Evolutionary conservation across 495 filamentous ascomycete species (phyloP).

Genomic region (Aspergillus ostianus): DNA sequence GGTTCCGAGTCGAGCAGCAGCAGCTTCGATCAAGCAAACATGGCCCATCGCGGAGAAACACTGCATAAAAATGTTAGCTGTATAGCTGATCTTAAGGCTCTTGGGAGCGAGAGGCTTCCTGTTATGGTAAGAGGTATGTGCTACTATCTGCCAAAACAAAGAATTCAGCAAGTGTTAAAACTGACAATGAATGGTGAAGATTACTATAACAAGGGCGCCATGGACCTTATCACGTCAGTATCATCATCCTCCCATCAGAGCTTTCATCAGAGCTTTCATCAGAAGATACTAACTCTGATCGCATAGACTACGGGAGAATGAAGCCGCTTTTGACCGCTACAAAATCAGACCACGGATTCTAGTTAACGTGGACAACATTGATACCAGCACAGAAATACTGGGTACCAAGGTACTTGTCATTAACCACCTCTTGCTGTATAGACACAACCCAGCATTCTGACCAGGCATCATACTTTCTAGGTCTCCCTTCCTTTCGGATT

Average conservation of each 20-base stretch:
- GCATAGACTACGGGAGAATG: conserved; percentile 47
- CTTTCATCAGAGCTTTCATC: too few species aligned
- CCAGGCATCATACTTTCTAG: conserved; percentile 25
- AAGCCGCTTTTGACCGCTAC: conserved; percentile 52
- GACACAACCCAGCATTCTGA: not conserved
- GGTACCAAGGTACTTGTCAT: conserved; percentile 27
- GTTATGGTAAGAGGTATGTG: conserved; percentile 30
- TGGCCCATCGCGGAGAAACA: conserved; percentile 34
- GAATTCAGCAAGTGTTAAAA: not conserved
- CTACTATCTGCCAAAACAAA: not conserved
- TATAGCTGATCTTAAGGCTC: conserved; percentile 32
- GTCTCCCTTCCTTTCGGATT: conserved; percentile 80
- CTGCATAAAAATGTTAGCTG: conserved; percentile 34
- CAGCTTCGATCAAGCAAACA: conserved; percentile 8
- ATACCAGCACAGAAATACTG: conserved; percentile 49
- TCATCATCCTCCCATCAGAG: not conserved
- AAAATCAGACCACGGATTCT: conserved; percentile 56
- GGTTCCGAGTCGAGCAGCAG: too few species aligned
- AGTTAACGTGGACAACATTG: conserved; percentile 48
- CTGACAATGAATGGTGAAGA: conserved; percentile 19
- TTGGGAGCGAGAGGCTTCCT: conserved; percentile 27
- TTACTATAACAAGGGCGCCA: conserved; percentile 52
- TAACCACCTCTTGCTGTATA: too few species aligned
- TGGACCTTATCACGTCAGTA: conserved; percentile 36
- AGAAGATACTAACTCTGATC: not conserved